Evolutionary conservation across 2,329 filamentous ascomycete genomes (phyloP).

Genomic region (Scedosporium aurantiacum): DNA sequence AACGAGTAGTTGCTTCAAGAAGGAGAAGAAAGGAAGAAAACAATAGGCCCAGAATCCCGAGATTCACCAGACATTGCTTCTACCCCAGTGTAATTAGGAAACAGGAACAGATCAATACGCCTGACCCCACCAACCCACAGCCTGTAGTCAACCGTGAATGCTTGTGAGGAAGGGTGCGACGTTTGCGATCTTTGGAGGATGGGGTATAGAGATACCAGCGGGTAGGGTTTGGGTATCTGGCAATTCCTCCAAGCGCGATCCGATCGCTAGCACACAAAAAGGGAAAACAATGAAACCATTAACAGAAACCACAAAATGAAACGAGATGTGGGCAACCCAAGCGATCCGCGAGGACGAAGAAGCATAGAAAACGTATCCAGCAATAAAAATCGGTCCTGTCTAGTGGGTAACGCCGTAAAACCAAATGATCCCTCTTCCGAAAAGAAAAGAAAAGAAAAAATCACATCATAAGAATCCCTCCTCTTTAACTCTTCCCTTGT

Average conservation of each 20-base stretch:
- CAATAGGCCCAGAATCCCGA: not conserved
- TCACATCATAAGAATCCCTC: slow-evolving; percentile 9
- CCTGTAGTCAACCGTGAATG: not conserved
- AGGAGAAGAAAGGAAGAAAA: not conserved
- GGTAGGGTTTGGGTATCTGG: not conserved
- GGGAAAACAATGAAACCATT: not conserved
- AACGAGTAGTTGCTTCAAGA: not conserved
- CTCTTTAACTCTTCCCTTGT: slow-evolving; percentile 7
- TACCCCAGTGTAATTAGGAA: too few relatives aligned
- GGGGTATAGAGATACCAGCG: not conserved
- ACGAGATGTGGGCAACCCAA: not conserved
- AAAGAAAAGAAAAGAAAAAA: slow-evolving; percentile 6
- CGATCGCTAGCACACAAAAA: not conserved
- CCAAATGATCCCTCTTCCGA: slow-evolving; percentile 1
- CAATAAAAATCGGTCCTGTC: not conserved
- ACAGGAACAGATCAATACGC: not conserved
- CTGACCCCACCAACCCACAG: not conserved
- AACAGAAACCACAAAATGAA: not conserved
- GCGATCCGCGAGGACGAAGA: not conserved
- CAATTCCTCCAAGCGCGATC: not conserved
- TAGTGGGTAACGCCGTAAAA: slow-evolving; percentile 2
- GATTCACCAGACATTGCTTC: not conserved
- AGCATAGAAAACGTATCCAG: not conserved
- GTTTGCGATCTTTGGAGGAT: not conserved
- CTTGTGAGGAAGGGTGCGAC: not conserved